Conservation (phyloP, 495 filamentous ascomycete species). For the Hyaloscypha bicolor region DNA sequence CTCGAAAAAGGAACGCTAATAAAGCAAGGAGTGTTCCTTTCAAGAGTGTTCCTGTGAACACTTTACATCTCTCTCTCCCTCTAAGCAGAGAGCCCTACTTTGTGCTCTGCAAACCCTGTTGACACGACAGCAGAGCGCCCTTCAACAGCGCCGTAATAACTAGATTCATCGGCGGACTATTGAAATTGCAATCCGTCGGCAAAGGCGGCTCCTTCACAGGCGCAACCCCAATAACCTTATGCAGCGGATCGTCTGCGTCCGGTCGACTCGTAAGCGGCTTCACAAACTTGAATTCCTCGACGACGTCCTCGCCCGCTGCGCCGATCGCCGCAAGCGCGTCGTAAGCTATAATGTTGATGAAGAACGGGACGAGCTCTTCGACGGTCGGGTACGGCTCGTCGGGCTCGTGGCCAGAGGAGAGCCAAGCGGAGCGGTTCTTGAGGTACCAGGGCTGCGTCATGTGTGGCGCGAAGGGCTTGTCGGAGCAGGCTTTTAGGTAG, state of each 20-base stretch:
- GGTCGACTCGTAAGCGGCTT: slow-evolving; percentile 9
- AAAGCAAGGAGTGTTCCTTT: too few species aligned
- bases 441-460: slow-evolving; percentile 31
- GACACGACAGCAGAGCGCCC: slow-evolving; percentile 11
- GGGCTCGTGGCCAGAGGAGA: slow-evolving; percentile 10
- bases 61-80: background rate
- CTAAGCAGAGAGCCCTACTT: background rate
- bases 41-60: background rate
- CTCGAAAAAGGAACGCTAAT: too few species aligned
- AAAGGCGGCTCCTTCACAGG: slow-evolving; percentile 1
- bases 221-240: slow-evolving; percentile 17
- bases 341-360: slow-evolving; percentile 27
- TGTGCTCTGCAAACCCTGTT: slow-evolving; percentile 7
- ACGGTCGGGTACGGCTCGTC: slow-evolving; percentile 24
- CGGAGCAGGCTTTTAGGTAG: slow-evolving; percentile 17
- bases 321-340: slow-evolving; percentile 32
- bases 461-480: slow-evolving; percentile 19
- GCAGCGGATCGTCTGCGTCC: slow-evolving; percentile 17
- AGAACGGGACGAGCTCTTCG: slow-evolving; percentile 22
- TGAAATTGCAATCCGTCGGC: slow-evolving; percentile 15
- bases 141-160: slow-evolving; percentile 21
- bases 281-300: slow-evolving; percentile 18
- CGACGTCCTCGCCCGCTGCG: slow-evolving; percentile 24
- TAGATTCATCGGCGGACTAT: slow-evolving; percentile 10
- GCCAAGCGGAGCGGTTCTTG: slow-evolving; percentile 24